These are phyloP conservation scores for Sisymbrium altissimum DNA, from an alignment of 345 rosid genomes.

Conservation along the genomic window DNA sequence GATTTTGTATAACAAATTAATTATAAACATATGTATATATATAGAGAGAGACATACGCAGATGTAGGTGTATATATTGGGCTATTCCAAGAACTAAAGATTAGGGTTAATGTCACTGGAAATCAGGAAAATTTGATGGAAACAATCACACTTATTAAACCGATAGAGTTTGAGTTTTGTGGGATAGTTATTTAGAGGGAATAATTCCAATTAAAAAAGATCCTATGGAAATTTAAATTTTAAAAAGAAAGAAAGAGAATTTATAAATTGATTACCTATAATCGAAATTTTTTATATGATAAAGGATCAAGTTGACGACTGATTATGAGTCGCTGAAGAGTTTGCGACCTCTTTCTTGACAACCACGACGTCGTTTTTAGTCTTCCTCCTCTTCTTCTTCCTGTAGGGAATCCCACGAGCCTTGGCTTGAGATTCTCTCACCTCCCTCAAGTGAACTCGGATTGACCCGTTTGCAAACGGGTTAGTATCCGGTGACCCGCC, in stretches of 20 bases:
- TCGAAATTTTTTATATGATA: constrained; percentile 7
- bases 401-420: constrained; percentile 85
- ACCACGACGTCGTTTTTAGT: constrained; percentile 23
- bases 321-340: constrained; percentile 25
- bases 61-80: neutral
- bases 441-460: constrained; percentile 69
- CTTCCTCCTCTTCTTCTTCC: constrained; percentile 84
- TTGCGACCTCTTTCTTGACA: constrained; percentile 31
- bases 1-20: neutral
- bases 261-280: constrained; percentile 26
- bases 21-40: neutral
- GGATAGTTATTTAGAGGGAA: constrained; percentile 15
- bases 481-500: constrained; percentile 67
- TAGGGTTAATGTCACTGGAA: neutral
- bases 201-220: neutral
- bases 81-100: neutral
- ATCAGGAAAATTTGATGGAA: neutral
- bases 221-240: neutral
- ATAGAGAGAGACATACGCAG: neutral
- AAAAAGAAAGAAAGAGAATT: neutral
- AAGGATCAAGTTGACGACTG: constrained; percentile 22
- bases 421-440: constrained; percentile 84
- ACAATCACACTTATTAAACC: constrained; percentile 13
- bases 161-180: neutral
- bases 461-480: constrained; percentile 78